Conservation (phyloP, 805 yeast genomes). For the Metschnikowia cerradonensis region DNA sequence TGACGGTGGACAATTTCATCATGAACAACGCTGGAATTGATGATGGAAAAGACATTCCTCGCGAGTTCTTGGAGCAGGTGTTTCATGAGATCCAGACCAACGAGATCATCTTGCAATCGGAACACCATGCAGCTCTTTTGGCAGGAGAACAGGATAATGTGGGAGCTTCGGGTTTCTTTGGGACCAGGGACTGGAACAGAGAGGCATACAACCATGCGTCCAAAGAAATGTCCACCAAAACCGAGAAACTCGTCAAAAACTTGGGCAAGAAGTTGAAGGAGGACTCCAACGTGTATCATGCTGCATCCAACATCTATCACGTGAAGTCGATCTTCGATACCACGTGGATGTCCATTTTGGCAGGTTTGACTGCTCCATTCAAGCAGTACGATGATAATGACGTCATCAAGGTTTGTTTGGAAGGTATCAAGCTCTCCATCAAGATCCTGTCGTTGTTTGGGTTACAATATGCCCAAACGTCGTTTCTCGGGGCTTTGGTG, state of each 20-base stretch:
- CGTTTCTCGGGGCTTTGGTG: constrained; percentile 85
- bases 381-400: constrained; percentile 80
- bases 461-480: constrained; percentile 76
- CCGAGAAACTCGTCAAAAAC: constrained; percentile 75
- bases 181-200: constrained; percentile 62
- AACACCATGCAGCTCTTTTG: constrained; percentile 86
- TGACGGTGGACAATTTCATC: constrained; percentile 85
- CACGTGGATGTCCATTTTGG: constrained; percentile 94
- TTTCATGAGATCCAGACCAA: constrained; percentile 74
- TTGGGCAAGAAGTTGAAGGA: constrained; percentile 50
- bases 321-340: constrained; percentile 91
- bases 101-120: constrained; percentile 88
- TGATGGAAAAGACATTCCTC: constrained; percentile 80
- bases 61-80: constrained; percentile 62
- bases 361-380: constrained; percentile 91
- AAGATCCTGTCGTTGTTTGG: constrained; percentile 82
- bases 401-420: constrained; percentile 65
- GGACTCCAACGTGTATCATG: constrained; percentile 55
- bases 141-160: constrained; percentile 50
- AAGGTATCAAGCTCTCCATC: constrained; percentile 80
- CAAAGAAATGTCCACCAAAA: constrained; percentile 82
- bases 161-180: constrained; percentile 49
- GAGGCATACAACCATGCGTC: constrained; percentile 94
- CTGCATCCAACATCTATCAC: constrained; percentile 84
- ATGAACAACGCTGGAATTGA: constrained; percentile 89